Base-by-base conservation (phyloP, 768 basidiomycete species). In the Phlebiopsis gigantea region DNA sequence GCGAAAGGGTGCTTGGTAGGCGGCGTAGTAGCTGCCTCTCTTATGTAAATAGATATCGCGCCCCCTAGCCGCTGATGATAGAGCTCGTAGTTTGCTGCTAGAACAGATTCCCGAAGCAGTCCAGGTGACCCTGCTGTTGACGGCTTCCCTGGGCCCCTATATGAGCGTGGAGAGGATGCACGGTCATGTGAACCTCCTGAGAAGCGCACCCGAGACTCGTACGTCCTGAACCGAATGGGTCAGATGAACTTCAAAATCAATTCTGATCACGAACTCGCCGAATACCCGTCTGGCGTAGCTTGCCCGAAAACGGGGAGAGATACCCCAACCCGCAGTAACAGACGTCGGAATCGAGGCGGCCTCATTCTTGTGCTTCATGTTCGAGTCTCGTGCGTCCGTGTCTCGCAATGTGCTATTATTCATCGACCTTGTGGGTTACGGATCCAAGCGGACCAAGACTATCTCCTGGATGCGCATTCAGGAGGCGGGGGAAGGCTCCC, bases 181-280 rank as follows among this genome's bases (percentile, higher is more conserved):
- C 4, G 47, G 47, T 48, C 47, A 48, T 48, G 47, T 19, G 47
- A 21, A 30, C 47, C 28, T n/a, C 47, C 28, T 48, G 9, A 29
- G 47, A 30, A 14, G 47, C 47, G 47, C 29, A 19, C 26, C 26
- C 26, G 29, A 48, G 46, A 46, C 24, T 46, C 46, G 21, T 14
- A 26, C 10, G 17, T 12, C 28, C 21, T 14, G 9, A 29, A 29
- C 4, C 21, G 15, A 6, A n/a, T 9, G 15, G 47, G 47, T 30
- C 47, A 48, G 29, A 48, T 48, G 29, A 21, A 30, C 47, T 48
- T 48, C 47, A 39, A 48, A 48, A 48, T 28, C 30, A 25, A 48
- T 48, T 48, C 30, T 48, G 47, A 30, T n/a, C 19, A n/a, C 17
- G 28, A n/a, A 15, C 15, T 30, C 47, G 17, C 26, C 47, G 28